Conservation (phyloP, 192 early-diverging fungal genomes). For the Backusella parvicylindrica region DNA sequence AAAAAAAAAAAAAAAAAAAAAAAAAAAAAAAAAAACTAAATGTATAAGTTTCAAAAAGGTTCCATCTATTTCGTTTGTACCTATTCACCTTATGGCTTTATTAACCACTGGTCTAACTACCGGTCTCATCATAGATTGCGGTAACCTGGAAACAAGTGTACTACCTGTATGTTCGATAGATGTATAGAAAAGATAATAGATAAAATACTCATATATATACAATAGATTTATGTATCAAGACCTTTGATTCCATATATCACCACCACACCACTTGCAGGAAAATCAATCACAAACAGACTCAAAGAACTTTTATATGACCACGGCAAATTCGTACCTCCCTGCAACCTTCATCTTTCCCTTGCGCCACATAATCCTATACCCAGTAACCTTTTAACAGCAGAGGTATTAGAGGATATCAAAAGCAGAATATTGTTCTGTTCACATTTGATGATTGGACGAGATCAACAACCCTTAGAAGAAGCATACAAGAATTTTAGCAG, state of each 20-base stretch:
- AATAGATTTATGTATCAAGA: slow-evolving; percentile 64
- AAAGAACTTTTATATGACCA: slow-evolving; percentile 59
- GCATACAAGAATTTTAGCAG: slow-evolving; percentile 42
- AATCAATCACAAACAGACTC: slow-evolving; percentile 55
- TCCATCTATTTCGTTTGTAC: slow-evolving; percentile 75
- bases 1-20: neutral
- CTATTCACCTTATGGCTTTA: slow-evolving; percentile 66
- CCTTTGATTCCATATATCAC: slow-evolving; percentile 61
- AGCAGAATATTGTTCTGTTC: slow-evolving; percentile 61
- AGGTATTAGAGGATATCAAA: slow-evolving; percentile 66
- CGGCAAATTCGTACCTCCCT: slow-evolving; percentile 43
- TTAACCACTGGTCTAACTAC: slow-evolving; percentile 70
- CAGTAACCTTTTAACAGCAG: slow-evolving; percentile 41
- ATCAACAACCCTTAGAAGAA: slow-evolving; percentile 36
- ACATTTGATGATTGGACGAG: slow-evolving; percentile 32
- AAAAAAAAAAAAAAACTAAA: neutral
- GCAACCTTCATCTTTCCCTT: slow-evolving; percentile 34
- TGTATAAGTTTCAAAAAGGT: slow-evolving; percentile 40
- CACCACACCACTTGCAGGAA: slow-evolving; percentile 64
- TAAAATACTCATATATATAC: too few species aligned
- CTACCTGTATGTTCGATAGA: slow-evolving; percentile 61
- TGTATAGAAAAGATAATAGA: too few species aligned
- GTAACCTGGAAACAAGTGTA: slow-evolving; percentile 70
- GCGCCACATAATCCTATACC: slow-evolving; percentile 39
- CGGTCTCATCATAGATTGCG: slow-evolving; percentile 87